Evolutionary conservation across 805 yeast genomes (phyloP), one percentile per base, ranked within the genome.

Genomic region (Nakazawaea ambrosiae): DNA sequence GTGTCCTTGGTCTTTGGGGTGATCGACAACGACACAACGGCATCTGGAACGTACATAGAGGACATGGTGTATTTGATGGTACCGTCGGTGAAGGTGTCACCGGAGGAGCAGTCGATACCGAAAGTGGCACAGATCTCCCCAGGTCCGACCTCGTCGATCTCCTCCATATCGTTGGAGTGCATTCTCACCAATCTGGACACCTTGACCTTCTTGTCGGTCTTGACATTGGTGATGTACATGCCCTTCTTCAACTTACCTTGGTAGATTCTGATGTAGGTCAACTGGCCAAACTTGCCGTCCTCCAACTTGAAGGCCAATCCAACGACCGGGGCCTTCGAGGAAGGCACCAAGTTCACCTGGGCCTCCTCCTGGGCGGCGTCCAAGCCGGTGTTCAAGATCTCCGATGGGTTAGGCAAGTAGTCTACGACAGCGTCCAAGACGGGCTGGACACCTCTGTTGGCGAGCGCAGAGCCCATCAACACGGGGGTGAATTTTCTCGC

Each of bases 131-230:
- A 92, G 52, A 92, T 92, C 67, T 92, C 98, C 59, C 99, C 99
- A 22, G 97, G 90, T 17, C 90, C 92, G 54, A 87, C 81, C 65
- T 89, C 97, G 34, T 80, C 84, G 34, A 87, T 92, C 57, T 92
- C 99, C 68, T 92, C 98, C 97, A 92, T 89, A 58, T 92, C 98
- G 45, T 89, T 86, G 20, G 97, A 87, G 68, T 92, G 97, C 99
- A 92, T 92, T 66, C 97, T 82, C 36, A 88, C 98, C 53, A 92
- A 73, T 55, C 98, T 76, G 11, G 97, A 74, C 37, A 92, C 85
- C 68, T 92, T 92, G 46, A 88, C 85, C 61, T 80, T 85, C 70
- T 92, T 92, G 43, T 96, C 96, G 32, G 90, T 75, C 63, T 90
- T 87, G 46, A 86, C 82, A 59, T 92, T 95, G 43, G 79, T 75